phyloP scores from a whole-genome alignment of 352 stramenopile genomes.

The Phytophthora foliorum region DNA sequence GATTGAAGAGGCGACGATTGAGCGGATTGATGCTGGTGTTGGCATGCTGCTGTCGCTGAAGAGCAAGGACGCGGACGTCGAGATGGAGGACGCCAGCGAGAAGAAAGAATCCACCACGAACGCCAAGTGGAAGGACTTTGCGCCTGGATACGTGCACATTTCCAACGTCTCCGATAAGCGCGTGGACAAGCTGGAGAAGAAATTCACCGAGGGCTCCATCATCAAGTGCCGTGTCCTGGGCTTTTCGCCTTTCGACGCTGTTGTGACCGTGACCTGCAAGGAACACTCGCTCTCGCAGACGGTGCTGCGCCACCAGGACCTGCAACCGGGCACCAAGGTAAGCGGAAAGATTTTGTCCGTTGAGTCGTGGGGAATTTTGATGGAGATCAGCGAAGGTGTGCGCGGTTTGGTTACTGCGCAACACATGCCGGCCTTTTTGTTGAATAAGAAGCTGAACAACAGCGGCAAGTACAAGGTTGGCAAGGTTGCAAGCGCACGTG shows the following conservation, averaged over 20 bases:
- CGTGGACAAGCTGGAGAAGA: constrained; percentile 91
- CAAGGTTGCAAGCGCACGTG: constrained; percentile 80
- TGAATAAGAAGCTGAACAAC: constrained; percentile 68
- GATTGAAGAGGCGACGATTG: constrained; percentile 72
- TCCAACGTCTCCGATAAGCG: constrained; percentile 86
- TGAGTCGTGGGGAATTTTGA: constrained; percentile 84
- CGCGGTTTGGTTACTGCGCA: constrained; percentile 75
- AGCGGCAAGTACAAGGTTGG: constrained; percentile 85
- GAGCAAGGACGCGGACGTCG: constrained; percentile 50
- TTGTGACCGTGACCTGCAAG: constrained; percentile 89
- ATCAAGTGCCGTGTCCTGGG: constrained; percentile 84
- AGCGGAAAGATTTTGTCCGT: constrained; percentile 85
- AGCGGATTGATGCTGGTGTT: constrained; percentile 86
- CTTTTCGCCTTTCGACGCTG: constrained; percentile 86
- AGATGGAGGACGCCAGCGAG: constrained; percentile 57
- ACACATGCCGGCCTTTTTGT: constrained; percentile 83
- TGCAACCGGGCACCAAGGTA: constrained; percentile 79
- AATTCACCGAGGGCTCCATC: constrained; percentile 69
- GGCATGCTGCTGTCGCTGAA: constrained; percentile 90
- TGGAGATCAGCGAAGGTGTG: constrained; percentile 90
- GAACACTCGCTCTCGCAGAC: constrained; percentile 76
- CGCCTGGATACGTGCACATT: constrained; percentile 90
- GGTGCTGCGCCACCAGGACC: constrained; percentile 83
- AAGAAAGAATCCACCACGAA: constrained; percentile 47
- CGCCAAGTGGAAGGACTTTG: constrained; percentile 83